Conservation (phyloP, 192 early-diverging fungal species). For the Radiomyces spectabilis region DNA sequence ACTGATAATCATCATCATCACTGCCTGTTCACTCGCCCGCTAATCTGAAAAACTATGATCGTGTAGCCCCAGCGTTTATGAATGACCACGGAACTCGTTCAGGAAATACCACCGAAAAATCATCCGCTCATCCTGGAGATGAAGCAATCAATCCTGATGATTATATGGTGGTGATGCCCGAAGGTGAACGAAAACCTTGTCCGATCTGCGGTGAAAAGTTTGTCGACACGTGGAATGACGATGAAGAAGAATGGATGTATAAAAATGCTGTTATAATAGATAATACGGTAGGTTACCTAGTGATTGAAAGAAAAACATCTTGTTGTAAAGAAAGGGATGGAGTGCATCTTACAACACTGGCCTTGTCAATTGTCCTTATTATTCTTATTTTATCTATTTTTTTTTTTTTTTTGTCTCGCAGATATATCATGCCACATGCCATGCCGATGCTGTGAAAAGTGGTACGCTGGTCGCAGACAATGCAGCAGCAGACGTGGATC, state of each 20-base stretch:
- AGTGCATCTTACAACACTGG: too few relatives aligned
- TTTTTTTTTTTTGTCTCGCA: slow-evolving; percentile 15
- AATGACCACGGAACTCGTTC: slow-evolving; percentile 10
- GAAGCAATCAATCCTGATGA: slow-evolving; percentile 22
- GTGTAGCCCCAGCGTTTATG: slow-evolving; percentile 17
- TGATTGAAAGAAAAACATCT: neutral
- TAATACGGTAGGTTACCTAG: slow-evolving; percentile 32
- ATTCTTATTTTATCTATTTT: neutral
- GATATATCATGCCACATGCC: slow-evolving; percentile 57
- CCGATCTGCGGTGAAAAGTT: slow-evolving; percentile 74
- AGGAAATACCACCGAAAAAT: slow-evolving; percentile 7
- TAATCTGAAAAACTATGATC: too few relatives aligned
- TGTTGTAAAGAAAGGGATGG: too few relatives aligned
- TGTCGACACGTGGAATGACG: slow-evolving; percentile 64
- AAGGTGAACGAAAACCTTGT: slow-evolving; percentile 47
- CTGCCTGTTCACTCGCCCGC: too few relatives aligned
- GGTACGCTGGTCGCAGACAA: too few relatives aligned
- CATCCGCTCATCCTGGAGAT: neutral
- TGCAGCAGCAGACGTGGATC: too few relatives aligned
- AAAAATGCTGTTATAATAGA: slow-evolving; percentile 61
- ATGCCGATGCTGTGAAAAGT: slow-evolving; percentile 36
- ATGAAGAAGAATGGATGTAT: slow-evolving; percentile 69
- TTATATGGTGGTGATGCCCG: slow-evolving; percentile 37
- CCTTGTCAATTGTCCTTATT: neutral
- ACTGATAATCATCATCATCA: too few relatives aligned